Evolutionary conservation across 108 stramenopile species (phyloP), one percentile per base, ranked within the genome.

Genomic region (Halocafeteria seosinensis): DNA sequence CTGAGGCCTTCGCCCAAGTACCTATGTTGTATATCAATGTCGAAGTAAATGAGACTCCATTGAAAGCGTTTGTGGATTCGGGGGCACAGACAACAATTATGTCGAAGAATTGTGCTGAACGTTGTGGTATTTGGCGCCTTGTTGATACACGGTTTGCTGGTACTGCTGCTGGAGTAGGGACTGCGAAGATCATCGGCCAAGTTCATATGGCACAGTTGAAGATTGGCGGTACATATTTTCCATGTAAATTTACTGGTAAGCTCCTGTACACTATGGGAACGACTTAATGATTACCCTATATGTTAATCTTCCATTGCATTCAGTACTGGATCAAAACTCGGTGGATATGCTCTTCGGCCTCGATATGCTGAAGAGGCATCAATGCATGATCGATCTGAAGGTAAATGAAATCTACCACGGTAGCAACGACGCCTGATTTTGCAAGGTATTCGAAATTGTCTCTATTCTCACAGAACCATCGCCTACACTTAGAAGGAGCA

Each of bases 331-430:
- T 29, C 69, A 65, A 23, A 78, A 84, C 31, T 88, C 90, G 68
- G 89, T 97, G 78, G 92, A 94, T 55, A 85, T 94, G 57, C 67
- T 97, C 28, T 81, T 94, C 31, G 95, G 95, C 30, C 76, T 97
- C 55, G 95, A 97, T 77, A 92, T 92, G 89, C 74, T 94, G 38
- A 88, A 84, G 67, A 78, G 91, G 21, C 90, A 92, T 77, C 82
- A 81, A 17, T 89, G 89, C 72, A 63, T 38, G 42, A 90, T 97
- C 62, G 89, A 97, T 77, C 76, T 97, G 61, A 67, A 63, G 28
- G 64, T 67, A 50, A 81, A 83, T 65, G 53, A 9, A 31, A n/a
- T n/a, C n/a, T n/a, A n/a, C n/a, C n/a, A n/a, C n/a, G n/a, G n/a
- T n/a, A n/a, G n/a, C n/a, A n/a, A n/a, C 69, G 64, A 0, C 69